Evolutionary conservation across 139 green algal genomes (phyloP).

Genomic region (Micromonas commoda): DNA sequence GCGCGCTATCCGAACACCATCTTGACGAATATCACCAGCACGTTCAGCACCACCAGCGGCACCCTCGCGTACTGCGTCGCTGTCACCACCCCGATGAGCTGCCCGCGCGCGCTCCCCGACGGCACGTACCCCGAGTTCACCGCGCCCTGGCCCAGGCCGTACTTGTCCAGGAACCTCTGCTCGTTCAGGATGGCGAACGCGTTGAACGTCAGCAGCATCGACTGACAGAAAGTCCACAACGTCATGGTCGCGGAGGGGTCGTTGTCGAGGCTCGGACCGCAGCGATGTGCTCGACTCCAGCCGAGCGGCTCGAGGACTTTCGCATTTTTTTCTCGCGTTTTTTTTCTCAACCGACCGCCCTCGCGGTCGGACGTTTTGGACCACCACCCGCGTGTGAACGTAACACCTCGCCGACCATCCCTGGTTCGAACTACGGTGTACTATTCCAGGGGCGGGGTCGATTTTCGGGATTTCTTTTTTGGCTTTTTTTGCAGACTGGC

Average conservation of each 20-base stretch:
- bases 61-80: constrained; percentile 77
- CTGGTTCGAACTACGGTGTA: too few species aligned
- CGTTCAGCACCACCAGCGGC: constrained; percentile 65
- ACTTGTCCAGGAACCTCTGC: constrained; percentile 77
- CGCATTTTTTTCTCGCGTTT: too few species aligned
- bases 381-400: too few species aligned
- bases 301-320: too few species aligned
- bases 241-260: constrained; percentile 47
- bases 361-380: too few species aligned
- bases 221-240: constrained; percentile 77
- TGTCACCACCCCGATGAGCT: constrained; percentile 80
- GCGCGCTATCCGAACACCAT: constrained; percentile 59
- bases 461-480: too few species aligned
- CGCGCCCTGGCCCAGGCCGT: constrained; percentile 78
- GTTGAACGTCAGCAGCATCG: constrained; percentile 69
- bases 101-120: constrained; percentile 55
- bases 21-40: constrained; percentile 70
- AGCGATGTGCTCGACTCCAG: neutral
- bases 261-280: neutral
- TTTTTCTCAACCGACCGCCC: too few species aligned
- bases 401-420: too few species aligned
- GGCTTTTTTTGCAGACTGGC: too few species aligned
- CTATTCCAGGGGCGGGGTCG: too few species aligned
- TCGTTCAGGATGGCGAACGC: constrained; percentile 83
- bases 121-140: neutral